A percentile compares a stretch with the other conserved stretches of the same genome.
Conservation (phyloP, 2,329 filamentous ascomycete genomes). For the Pestalotiopsis sp. region DNA sequence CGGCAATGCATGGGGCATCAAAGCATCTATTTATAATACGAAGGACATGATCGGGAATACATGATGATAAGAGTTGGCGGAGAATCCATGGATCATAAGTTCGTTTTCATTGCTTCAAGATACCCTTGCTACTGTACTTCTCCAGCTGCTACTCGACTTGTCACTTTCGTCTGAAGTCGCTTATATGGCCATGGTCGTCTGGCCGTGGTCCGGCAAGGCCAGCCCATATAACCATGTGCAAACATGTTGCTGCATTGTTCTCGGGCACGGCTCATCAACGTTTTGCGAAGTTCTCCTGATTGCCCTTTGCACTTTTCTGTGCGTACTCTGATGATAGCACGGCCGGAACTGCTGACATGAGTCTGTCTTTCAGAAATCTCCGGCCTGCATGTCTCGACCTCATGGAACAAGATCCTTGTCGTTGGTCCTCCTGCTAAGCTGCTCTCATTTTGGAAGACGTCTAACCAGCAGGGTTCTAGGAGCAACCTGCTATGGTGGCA, state of each 20-base stretch:
- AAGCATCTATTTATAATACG: conserved; percentile 60
- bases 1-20: conserved; percentile 65
- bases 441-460: too few species aligned
- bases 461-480: too few species aligned
- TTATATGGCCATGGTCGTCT: not conserved
- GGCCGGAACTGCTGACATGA: not conserved
- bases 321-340: not conserved
- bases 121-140: conserved; percentile 10
- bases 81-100: not conserved
- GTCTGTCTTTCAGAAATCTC: not conserved
- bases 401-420: too few species aligned
- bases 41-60: conserved; percentile 38
- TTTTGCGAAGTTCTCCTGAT: not conserved
- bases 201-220: not conserved
- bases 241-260: not conserved
- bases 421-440: not conserved
- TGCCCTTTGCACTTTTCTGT: not conserved
- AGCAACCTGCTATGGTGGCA: too few species aligned
- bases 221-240: not conserved
- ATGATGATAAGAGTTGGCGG: conserved; percentile 17
- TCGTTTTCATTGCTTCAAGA: conserved; percentile 8
- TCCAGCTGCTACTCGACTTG: not conserved
- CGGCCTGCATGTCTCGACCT: too few species aligned
- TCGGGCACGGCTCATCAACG: not conserved
- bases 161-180: not conserved